Conservation (phyloP, 202 grass and related monocot genomes). For the Eragrostis tef region DNA sequence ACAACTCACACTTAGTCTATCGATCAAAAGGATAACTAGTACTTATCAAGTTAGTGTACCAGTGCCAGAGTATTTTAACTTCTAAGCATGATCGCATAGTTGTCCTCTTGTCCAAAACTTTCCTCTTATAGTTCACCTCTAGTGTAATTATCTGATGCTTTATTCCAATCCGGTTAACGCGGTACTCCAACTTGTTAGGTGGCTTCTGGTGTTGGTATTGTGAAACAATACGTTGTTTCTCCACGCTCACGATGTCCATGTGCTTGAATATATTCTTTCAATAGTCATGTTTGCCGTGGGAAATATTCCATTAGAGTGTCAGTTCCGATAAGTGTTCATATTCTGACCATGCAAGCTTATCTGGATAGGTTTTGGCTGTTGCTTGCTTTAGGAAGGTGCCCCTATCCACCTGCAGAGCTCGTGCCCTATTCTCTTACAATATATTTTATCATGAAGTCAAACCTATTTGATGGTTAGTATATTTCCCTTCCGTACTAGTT, state of each 20-base stretch:
- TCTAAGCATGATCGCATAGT: background rate
- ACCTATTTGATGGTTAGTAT: conserved; percentile 20
- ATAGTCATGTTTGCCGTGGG: conserved; percentile 27
- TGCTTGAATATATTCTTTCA: conserved; percentile 52
- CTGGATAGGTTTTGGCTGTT: conserved; percentile 25
- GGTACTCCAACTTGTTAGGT: conserved; percentile 40
- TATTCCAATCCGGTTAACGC: conserved; percentile 34
- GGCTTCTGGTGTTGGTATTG: conserved; percentile 50
- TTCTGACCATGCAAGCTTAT: conserved; percentile 42
- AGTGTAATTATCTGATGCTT: conserved; percentile 39
- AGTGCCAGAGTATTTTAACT: background rate
- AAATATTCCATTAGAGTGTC: conserved; percentile 21
- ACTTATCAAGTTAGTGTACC: background rate
- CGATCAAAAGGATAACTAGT: background rate
- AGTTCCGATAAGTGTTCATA: conserved; percentile 12
- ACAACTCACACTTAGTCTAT: background rate
- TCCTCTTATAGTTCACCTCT: background rate
- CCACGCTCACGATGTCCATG: background rate
- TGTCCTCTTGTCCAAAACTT: background rate
- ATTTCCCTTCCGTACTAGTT: conserved; percentile 24
- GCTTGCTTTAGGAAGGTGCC: conserved; percentile 47
- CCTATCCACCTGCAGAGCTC: conserved; percentile 23
- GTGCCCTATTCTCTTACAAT: background rate
- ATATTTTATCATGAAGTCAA: conserved; percentile 36
- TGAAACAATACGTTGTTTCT: background rate